These are phyloP conservation scores for Agapanthus africanus DNA, from an alignment of 106 monocot genomes.

Conservation along the genomic window DNA sequence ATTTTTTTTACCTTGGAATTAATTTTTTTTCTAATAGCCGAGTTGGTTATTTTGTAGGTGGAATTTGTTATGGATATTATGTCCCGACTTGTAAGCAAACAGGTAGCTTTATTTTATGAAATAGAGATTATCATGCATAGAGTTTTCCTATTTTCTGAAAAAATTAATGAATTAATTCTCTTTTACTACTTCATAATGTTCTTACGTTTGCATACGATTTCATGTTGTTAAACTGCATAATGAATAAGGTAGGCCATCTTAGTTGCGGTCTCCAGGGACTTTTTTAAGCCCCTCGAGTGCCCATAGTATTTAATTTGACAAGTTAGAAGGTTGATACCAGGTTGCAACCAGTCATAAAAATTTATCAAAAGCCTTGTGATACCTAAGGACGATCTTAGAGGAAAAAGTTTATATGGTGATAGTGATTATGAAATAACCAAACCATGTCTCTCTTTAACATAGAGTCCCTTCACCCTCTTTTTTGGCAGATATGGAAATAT, in stretches of 20 bases:
- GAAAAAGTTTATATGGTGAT: not conserved
- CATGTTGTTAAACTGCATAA: not conserved
- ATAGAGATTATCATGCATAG: not conserved
- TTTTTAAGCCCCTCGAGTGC: not conserved
- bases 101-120: constrained; percentile 34
- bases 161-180: not conserved
- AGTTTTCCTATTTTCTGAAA: constrained; percentile 1
- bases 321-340: not conserved
- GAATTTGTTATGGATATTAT: constrained; percentile 98
- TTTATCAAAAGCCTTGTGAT: not conserved
- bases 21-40: not conserved
- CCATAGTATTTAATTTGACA: not conserved
- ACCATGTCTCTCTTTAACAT: not conserved
- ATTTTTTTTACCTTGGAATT: not conserved
- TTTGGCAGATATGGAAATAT: constrained; percentile 85
- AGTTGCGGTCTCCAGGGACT: not conserved
- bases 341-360: not conserved
- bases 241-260: too few species aligned
- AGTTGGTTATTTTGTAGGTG: constrained; percentile 44
- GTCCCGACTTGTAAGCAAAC: constrained; percentile 83
- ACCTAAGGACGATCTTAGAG: not conserved
- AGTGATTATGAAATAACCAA: not conserved
- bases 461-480: not conserved
- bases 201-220: not conserved
- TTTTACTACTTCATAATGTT: not conserved